These are phyloP conservation scores for Fistulina hepatica DNA, from an alignment of 1,284 basidiomycete genomes.

Conservation along the genomic window DNA sequence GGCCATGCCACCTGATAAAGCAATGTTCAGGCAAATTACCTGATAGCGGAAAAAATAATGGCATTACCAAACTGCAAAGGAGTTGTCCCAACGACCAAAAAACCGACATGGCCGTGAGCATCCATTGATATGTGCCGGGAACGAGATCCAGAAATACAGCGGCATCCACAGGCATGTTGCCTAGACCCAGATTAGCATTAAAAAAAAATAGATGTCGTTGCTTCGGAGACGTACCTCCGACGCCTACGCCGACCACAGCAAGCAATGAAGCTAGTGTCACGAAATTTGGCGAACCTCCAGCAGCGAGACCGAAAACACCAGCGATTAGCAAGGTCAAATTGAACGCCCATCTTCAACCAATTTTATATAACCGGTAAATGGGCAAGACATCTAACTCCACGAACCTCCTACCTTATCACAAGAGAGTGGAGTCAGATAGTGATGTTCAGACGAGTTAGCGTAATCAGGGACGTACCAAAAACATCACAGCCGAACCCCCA, in stretches of 20 bases:
- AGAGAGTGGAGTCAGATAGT: background rate
- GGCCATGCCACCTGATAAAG: constrained; percentile 51
- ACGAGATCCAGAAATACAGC: constrained; percentile 32
- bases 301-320: constrained; percentile 44
- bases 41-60: background rate
- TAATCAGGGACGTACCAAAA: background rate
- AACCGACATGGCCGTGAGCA: constrained; percentile 45
- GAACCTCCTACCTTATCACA: background rate
- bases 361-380: background rate
- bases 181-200: too few species aligned
- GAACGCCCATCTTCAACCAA: constrained; percentile 39
- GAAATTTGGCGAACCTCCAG: constrained; percentile 36
- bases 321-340: constrained; percentile 55
- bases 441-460: background rate
- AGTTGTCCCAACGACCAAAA: constrained; percentile 55
- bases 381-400: background rate
- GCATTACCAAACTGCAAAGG: constrained; percentile 37
- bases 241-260: constrained; percentile 38
- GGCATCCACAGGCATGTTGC: too few species aligned
- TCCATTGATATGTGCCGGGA: constrained; percentile 44
- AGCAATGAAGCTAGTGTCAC: constrained; percentile 35
- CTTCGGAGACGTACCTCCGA: constrained; percentile 46
- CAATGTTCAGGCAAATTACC: background rate
- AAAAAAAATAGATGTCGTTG: too few species aligned
- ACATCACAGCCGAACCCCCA: constrained; percentile 30